These are phyloP conservation scores for Trichoderma parareesei DNA, from an alignment of 495 filamentous ascomycete species.

Conservation along the genomic window DNA sequence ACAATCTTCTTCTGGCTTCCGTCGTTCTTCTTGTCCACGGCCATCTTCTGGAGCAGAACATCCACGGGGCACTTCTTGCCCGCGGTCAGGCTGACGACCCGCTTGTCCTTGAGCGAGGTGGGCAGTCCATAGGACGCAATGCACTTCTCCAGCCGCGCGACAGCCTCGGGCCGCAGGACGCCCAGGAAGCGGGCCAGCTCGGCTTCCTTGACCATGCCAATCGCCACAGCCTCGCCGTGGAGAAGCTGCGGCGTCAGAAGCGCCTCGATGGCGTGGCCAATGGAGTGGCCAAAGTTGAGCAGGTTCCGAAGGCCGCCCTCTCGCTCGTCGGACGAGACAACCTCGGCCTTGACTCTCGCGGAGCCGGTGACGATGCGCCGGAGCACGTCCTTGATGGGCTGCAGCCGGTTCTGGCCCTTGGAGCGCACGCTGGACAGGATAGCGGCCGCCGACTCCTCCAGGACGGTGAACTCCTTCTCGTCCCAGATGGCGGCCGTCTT, in stretches of 20 bases:
- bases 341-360: slow-evolving; percentile 81
- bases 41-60: slow-evolving; percentile 83
- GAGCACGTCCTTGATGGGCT: slow-evolving; percentile 63
- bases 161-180: slow-evolving; percentile 76
- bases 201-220: slow-evolving; percentile 97
- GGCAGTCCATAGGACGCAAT: slow-evolving; percentile 89
- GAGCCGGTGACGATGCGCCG: slow-evolving; percentile 85
- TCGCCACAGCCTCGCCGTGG: slow-evolving; percentile 91
- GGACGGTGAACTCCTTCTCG: slow-evolving; percentile 72
- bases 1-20: slow-evolving; percentile 94
- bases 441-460: slow-evolving; percentile 70
- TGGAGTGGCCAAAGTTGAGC: slow-evolving; percentile 96
- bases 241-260: slow-evolving; percentile 92
- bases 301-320: slow-evolving; percentile 93
- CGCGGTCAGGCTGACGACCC: slow-evolving; percentile 76
- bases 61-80: slow-evolving; percentile 90
- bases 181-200: slow-evolving; percentile 87
- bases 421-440: slow-evolving; percentile 66
- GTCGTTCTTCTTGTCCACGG: slow-evolving; percentile 97
- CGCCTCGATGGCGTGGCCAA: slow-evolving; percentile 93
- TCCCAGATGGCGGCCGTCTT: slow-evolving; percentile 98
- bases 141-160: slow-evolving; percentile 83
- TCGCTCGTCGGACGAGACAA: slow-evolving; percentile 87
- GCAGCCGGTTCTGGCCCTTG: slow-evolving; percentile 47
- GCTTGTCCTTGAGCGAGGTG: slow-evolving; percentile 74